Base-by-base conservation (phyloP, 495 filamentous ascomycete genomes). In the Trichoderma asperelloides region DNA sequence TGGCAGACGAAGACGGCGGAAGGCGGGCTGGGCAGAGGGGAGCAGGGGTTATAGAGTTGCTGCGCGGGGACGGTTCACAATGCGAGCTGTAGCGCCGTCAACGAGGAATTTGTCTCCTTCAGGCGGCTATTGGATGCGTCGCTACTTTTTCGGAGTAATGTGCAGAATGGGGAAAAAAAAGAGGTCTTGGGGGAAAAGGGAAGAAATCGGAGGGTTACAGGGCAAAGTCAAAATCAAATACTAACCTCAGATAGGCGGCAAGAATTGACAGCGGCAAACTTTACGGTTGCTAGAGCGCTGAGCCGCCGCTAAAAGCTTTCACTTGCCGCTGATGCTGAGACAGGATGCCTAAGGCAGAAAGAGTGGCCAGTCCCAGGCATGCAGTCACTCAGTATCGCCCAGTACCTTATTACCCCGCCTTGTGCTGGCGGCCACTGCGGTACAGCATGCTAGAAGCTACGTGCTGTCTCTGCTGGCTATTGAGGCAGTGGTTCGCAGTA, bases 11-110 rank as follows among this genome's bases (percentile, higher is more conserved):
- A 65, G 12, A 27, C 13, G 30, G 39, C 8, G 41, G 41, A 49
- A 49, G 23, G 39, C 64, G 64, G 39, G 37, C 37, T 49, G 64
- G 15, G 18, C 33, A 65, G 63, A 27, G 27, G 8, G 51, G 30
- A 63, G 28, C 28, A 63, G 60, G 64, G 64, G 43, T 23, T 30
- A 7, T n/a, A 23, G 25, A 30, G 28, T 30, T 45, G 62, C 62
- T 64, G 62, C 30, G 30, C 33, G 40, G 62, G 62, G 62, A 43
- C 33, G 62, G 33, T 64, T 39, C 62, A 64, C 30, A 28, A 64
- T 64, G 62, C 62, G 30, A 27, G 30, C 18, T 30, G 23, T 30
- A 33, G 62, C 62, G 23, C 33, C 62, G 30, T 64, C 40, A 30
- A 64, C 28, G 62, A 43, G 1, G 55, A 30, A 30, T 2, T 25